A percentile compares a stretch with the other conserved stretches of the same genome.
Evolutionary conservation across 2,329 filamentous ascomycete species (phyloP).

Genomic region (Ceratocystis harringtonii): DNA sequence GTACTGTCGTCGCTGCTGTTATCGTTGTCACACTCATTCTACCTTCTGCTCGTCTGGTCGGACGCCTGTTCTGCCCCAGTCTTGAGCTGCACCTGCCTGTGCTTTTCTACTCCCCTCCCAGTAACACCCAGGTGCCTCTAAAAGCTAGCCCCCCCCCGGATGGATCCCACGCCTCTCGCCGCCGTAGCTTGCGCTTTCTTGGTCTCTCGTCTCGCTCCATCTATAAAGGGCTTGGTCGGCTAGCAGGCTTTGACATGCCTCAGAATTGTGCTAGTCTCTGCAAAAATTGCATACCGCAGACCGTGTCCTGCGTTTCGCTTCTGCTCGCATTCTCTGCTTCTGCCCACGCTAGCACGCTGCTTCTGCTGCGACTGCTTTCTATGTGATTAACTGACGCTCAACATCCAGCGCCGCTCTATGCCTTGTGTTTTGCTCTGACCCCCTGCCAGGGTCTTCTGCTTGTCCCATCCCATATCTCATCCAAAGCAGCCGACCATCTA

Average conservation of each 20-base stretch:
- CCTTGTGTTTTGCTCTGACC: conserved; percentile 7
- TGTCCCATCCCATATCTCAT: conserved; percentile 14
- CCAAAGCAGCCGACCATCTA: conserved; percentile 3
- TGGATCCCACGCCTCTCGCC: neutral
- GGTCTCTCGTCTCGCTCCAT: neutral
- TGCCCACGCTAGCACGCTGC: neutral
- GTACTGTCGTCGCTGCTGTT: too few species aligned
- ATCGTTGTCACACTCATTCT: too few species aligned
- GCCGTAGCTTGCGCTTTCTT: neutral
- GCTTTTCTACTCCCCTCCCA: too few species aligned
- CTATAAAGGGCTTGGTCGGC: neutral
- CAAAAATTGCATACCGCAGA: neutral
- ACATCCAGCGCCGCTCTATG: neutral
- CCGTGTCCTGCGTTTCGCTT: neutral
- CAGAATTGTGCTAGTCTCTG: neutral
- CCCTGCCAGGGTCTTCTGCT: conserved; percentile 6
- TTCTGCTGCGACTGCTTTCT: neutral
- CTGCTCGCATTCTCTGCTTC: neutral
- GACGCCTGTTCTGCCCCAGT: too few species aligned
- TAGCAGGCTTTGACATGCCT: neutral
- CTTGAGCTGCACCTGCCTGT: too few species aligned
- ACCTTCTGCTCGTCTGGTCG: too few species aligned
- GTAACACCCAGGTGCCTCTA: neutral
- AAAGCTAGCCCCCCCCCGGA: neutral
- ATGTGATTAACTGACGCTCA: neutral